Base-by-base conservation (phyloP, 805 yeast genomes). In the Nakazawaea wyomingensis region DNA sequence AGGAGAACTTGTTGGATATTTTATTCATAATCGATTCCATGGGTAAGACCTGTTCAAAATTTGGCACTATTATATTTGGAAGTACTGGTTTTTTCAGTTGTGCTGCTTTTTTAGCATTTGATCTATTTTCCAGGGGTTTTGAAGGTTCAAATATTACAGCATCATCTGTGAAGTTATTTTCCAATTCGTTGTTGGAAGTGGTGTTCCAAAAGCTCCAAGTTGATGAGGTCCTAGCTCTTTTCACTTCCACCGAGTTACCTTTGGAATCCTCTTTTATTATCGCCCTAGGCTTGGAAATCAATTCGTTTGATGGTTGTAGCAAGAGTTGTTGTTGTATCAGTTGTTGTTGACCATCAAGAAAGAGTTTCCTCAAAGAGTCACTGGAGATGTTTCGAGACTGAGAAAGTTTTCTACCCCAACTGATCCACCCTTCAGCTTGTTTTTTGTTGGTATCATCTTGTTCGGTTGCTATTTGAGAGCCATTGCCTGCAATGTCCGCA, bases 21-120 rank as follows among this genome's bases (percentile, higher is more conserved):
- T 42, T 41, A 4, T 24, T 27, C 10, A 37, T 14, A 3, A 57
- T 34, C 6, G 47, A 43, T 18, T 46, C 39, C 3, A 46, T 24
- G 4, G 66, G 65, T n/a, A 60, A 45, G 2, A 54, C 51, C 21
- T 50, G 48, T 11, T 54, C 56, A 11, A 61, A 48, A 3, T 43
- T 17, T 2, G 67, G 67, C 3, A 62, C 62, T 21, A 61, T 50
- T 7, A 50, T 34, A 40, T 57, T 60, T 2, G 54, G 48, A n/a
- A 11, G 20, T n/a, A 9, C 14, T 13, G 20, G 34, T 44, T 35
- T n/a, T 8, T 16, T 18, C 22, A 8, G 33, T 10, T 26, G 9
- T 22, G n/a, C 33, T 13, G 31, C 14, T 36, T 45, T 42, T 41
- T 46, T 42, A 35, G 44, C 37, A 46, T 47, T 33, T 40, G 45